These are phyloP conservation scores for Chalciporus sphaerocephalus DNA, from an alignment of 768 basidiomycete species.

Conservation along the genomic window DNA sequence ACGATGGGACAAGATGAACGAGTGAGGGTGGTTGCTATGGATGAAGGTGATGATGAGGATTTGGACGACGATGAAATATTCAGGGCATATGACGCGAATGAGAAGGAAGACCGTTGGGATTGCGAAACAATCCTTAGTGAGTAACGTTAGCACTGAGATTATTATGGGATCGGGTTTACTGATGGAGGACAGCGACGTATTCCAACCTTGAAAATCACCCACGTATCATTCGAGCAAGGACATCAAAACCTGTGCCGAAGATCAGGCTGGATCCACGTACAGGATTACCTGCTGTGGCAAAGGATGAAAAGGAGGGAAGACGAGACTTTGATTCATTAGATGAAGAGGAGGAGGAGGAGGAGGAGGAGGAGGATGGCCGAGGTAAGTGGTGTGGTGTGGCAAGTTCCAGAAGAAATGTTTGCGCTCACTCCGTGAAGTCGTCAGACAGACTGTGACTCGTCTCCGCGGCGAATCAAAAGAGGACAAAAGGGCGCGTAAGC, in stretches of 20 bases:
- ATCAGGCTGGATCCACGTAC: slow-evolving; percentile 73
- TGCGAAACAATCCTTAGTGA: slow-evolving; percentile 92
- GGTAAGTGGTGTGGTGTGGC: slow-evolving; percentile 19
- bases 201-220: slow-evolving; percentile 99
- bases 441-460: slow-evolving; percentile 54
- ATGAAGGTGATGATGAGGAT: slow-evolving; percentile 45
- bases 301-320: slow-evolving; percentile 17
- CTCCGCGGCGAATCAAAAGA: slow-evolving; percentile 73
- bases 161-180: slow-evolving; percentile 1
- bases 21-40: slow-evolving; percentile 41
- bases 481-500: slow-evolving; percentile 69
- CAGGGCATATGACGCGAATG: slow-evolving; percentile 34
- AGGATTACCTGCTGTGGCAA: slow-evolving; percentile 58
- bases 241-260: slow-evolving; percentile 50
- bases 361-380: slow-evolving; percentile 22
- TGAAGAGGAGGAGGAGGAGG: slow-evolving; percentile 34
- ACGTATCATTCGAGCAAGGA: slow-evolving; percentile 69
- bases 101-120: slow-evolving; percentile 84
- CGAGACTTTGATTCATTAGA: slow-evolving; percentile 13
- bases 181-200: slow-evolving; percentile 68
- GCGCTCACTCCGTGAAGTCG: slow-evolving; percentile 2
- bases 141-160: slow-evolving; percentile 26
- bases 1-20: slow-evolving; percentile 71
- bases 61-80: slow-evolving; percentile 42
- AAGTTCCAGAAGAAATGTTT: slow-evolving; percentile 2